Evolutionary conservation across 2,329 filamentous ascomycete genomes (phyloP), one percentile per base, ranked within the genome.

Genomic region (Aspergillus glaucus): DNA sequence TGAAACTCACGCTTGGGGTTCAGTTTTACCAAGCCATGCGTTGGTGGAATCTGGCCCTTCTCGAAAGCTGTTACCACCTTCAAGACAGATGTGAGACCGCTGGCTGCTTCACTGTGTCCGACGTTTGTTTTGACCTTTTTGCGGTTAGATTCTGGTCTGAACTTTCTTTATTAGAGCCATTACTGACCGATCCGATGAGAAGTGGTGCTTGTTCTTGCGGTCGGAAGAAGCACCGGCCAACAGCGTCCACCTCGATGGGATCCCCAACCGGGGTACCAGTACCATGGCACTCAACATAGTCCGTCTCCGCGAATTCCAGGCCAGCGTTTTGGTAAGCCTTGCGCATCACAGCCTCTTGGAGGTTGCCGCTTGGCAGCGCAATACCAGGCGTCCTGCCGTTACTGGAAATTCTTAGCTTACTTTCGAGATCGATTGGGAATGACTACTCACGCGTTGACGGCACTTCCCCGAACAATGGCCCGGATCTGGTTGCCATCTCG

Each of bases 231-330:
- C 51, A 12, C 37, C 41, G 3, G 44, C 43, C 3, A 30, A 63
- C 48, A 4, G 63, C 62, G 2, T 34, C 14, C 2, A 55, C 32
- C 49, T 70, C 68, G 1, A 60, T 46, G 0, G 63, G 66, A 47
- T 68, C 67, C 10, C 67, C 68, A 15, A 62, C 63, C 4, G 55
- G 56, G 0, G 67, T 70, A 3, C 72, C 73, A 0, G 74, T 75
- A 15, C 72, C 72, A 46, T 75, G 73, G 1, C 63, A 64, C 47
- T 75, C 70, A 5, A 75, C 67, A 50, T 66, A 75, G 0, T 55
- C 54, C n/a, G 57, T 56, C 3, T 48, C 32, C 0, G 51, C 39
- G 1, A 57, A 56, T 44, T 70, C 63, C 1, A 75, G 59, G 1
- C 66, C 62, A 14, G 70, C 69, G 10, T 59, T 52, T 12, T 56